A percentile compares a stretch with the other conserved stretches of the same genome.
These are phyloP conservation scores for Kuraishia cidri DNA, from an alignment of 805 yeast species.

Conservation along the genomic window DNA sequence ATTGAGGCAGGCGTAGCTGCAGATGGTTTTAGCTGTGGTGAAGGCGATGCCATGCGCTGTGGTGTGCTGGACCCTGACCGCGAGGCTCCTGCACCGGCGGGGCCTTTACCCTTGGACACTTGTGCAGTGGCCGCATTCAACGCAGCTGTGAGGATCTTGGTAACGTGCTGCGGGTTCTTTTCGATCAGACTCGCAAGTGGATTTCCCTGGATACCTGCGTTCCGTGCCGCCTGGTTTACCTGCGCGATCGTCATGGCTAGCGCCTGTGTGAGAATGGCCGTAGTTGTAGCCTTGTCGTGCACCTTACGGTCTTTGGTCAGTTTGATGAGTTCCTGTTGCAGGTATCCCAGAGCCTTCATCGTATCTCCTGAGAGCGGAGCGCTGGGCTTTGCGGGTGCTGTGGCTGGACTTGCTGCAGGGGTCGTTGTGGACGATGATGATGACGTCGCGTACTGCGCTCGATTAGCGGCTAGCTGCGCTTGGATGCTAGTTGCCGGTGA, in stretches of 20 bases:
- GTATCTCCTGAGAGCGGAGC: constrained; percentile 46
- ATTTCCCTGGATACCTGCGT: constrained; percentile 71
- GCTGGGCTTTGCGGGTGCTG: constrained; percentile 6
- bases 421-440: constrained; percentile 8
- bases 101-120: constrained; percentile 45
- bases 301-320: constrained; percentile 73
- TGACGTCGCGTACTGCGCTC: constrained; percentile 17
- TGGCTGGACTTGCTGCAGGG: constrained; percentile 3
- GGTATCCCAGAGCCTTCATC: constrained; percentile 65
- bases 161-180: constrained; percentile 72
- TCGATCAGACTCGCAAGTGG: constrained; percentile 73
- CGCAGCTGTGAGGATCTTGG: constrained; percentile 72
- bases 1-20: constrained; percentile 6
- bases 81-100: constrained; percentile 11
- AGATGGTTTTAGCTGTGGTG: constrained; percentile 1
- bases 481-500: constrained; percentile 17
- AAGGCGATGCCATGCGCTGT: constrained; percentile 2
- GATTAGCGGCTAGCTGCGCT: constrained; percentile 37
- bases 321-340: constrained; percentile 79
- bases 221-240: constrained; percentile 80
- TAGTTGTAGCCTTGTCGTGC: constrained; percentile 72
- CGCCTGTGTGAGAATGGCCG: constrained; percentile 81
- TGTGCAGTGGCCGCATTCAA: constrained; percentile 67
- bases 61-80: constrained; percentile 4
- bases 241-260: constrained; percentile 90